These are phyloP conservation scores for Paecilomyces fulvus DNA, from an alignment of 2,329 filamentous ascomycete genomes.

Conservation along the genomic window DNA sequence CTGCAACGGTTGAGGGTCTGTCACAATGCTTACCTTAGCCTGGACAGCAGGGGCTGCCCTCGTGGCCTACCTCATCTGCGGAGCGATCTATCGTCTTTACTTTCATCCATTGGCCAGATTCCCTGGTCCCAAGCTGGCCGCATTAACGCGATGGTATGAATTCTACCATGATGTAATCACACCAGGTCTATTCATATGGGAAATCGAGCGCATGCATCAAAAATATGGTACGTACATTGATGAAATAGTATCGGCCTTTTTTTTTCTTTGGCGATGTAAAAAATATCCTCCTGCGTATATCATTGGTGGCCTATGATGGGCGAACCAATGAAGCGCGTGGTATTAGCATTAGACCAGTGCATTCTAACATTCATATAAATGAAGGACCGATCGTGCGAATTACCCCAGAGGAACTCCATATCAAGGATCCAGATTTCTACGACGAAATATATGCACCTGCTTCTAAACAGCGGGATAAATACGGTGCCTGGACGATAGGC, in stretches of 20 bases:
- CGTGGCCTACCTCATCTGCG: background rate
- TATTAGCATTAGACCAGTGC: background rate
- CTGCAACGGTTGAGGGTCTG: background rate
- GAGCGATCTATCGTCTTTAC: conserved; percentile 13
- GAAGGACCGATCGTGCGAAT: conserved; percentile 28
- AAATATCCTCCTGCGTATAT: background rate
- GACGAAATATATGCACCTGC: conserved; percentile 23
- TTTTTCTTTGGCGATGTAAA: too few species aligned
- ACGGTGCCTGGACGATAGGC: conserved; percentile 7
- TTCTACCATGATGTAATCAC: conserved; percentile 27
- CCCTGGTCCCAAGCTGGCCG: conserved; percentile 23
- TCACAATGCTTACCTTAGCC: background rate
- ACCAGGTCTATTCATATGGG: conserved; percentile 23
- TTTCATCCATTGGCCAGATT: conserved; percentile 19
- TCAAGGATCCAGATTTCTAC: conserved; percentile 26
- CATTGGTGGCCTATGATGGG: background rate
- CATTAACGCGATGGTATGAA: conserved; percentile 23
- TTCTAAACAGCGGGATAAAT: conserved; percentile 19
- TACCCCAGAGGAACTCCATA: conserved; percentile 24
- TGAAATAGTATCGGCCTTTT: too few species aligned
- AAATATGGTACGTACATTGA: conserved; percentile 20
- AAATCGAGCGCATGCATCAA: conserved; percentile 26
- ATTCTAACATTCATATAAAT: background rate
- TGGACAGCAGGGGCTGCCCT: background rate
- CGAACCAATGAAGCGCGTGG: background rate